Conservation (phyloP, 129 eudicot species). For the Erigeron canadensis region DNA sequence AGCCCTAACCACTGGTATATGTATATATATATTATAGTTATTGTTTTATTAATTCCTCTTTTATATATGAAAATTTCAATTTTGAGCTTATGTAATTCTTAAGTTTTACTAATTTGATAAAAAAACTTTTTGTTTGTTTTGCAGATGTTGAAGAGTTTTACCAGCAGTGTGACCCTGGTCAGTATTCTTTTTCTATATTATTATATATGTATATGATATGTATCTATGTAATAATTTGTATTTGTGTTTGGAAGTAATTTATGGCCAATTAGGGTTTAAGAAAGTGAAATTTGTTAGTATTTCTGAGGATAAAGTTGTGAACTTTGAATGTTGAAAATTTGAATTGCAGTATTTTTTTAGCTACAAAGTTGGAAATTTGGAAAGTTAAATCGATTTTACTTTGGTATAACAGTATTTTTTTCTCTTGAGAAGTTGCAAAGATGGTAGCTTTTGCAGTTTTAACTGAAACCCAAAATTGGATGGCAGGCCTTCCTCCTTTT, state of each 20-base stretch:
- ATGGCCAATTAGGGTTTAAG: constrained; percentile 20
- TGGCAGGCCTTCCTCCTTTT: no score
- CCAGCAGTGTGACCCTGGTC: constrained; percentile 71
- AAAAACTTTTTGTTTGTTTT: constrained; percentile 17
- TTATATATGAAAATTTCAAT: neutral
- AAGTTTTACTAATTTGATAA: neutral
- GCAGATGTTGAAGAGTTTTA: constrained; percentile 62
- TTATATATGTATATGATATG: neutral
- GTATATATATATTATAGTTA: neutral
- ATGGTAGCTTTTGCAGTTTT: constrained; percentile 8
- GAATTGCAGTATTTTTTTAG: neutral
- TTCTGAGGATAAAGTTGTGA: neutral
- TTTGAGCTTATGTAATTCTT: constrained; percentile 11
- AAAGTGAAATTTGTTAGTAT: neutral
- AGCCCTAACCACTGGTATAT: constrained; percentile 67
- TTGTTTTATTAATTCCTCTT: neutral
- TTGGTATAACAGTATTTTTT: neutral
- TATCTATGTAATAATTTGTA: neutral
- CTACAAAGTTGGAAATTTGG: neutral
- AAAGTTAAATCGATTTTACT: neutral
- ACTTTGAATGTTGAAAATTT: neutral
- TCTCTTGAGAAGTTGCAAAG: neutral
- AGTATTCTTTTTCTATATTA: neutral
- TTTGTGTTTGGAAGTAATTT: neutral
- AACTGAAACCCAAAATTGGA: neutral